Conservation (phyloP, 208 protist genomes). For the Leishmania amazonensis region DNA sequence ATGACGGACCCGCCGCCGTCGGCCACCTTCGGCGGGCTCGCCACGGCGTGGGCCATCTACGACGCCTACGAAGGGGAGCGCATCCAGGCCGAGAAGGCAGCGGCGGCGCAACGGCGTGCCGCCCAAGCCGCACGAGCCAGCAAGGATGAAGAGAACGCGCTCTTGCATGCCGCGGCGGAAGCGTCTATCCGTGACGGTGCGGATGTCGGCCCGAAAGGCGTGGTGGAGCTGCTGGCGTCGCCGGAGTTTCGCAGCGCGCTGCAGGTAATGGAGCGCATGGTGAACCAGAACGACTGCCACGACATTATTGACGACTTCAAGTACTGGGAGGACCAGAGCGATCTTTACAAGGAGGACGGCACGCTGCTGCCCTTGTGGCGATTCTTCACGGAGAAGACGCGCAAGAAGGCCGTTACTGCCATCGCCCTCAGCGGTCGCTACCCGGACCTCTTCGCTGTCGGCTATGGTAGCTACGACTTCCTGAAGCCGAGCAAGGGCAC, state of each 20-base stretch:
- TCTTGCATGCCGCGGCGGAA: conserved; percentile 16
- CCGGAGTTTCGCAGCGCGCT: conserved; percentile 62
- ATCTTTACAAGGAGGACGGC: conserved; percentile 94
- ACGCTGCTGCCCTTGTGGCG: conserved; percentile 97
- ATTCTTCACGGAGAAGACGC: conserved; percentile 89
- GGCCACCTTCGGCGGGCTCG: conserved; percentile 80
- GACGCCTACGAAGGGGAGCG: conserved; percentile 96
- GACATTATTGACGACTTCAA: conserved; percentile 98
- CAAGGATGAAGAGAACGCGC: conserved; percentile 75
- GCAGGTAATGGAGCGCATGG: conserved; percentile 97
- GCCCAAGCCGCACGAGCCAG: conserved; percentile 57
- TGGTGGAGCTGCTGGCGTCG: conserved; percentile 70
- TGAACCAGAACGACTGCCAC: conserved; percentile 97
- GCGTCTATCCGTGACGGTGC: conserved; percentile 10
- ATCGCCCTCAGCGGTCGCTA: conserved; percentile 96
- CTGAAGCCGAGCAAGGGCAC: conserved; percentile 93
- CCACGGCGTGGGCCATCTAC: conserved; percentile 96
- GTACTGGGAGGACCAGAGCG: conserved; percentile 97
- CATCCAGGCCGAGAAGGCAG: conserved; percentile 76
- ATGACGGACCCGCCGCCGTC: conserved; percentile 95
- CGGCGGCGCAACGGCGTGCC: conserved; percentile 69
- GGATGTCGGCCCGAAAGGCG: conserved; percentile 32
- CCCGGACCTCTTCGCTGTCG: conserved; percentile 96
- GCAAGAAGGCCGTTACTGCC: conserved; percentile 92
- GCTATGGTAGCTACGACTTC: conserved; percentile 98